Conservation (phyloP, 2,329 filamentous ascomycete species). For the Knoxdaviesia proteae region DNA sequence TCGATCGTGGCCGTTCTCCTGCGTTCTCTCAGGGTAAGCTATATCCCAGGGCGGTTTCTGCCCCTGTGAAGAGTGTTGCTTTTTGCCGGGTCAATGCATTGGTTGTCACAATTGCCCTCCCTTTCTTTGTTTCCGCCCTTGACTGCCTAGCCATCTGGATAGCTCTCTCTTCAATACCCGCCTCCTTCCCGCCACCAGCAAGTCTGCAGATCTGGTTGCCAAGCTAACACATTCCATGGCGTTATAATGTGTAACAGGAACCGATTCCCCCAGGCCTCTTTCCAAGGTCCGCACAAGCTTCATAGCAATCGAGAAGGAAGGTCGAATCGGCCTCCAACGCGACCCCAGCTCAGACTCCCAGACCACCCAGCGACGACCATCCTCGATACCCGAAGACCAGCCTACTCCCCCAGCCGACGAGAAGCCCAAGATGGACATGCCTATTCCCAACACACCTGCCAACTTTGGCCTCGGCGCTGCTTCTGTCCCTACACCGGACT, state of each 20-base stretch:
- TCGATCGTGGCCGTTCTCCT: constrained; percentile 50
- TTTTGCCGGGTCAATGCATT: too few relatives aligned
- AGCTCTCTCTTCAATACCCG: too few relatives aligned
- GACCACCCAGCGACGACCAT: constrained; percentile 3
- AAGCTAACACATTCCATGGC: too few relatives aligned
- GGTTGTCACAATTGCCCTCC: too few relatives aligned
- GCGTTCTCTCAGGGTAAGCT: constrained; percentile 23
- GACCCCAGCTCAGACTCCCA: constrained; percentile 22
- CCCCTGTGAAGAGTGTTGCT: too few relatives aligned
- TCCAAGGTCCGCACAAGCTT: constrained; percentile 61
- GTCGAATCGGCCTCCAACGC: constrained; percentile 29
- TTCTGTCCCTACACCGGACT: too few relatives aligned
- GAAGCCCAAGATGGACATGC: neutral
- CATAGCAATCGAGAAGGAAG: constrained; percentile 49
- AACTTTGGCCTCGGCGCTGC: too few relatives aligned
- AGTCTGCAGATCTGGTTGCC: too few relatives aligned
- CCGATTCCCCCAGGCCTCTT: constrained; percentile 39
- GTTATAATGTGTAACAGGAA: constrained; percentile 5
- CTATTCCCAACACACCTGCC: neutral
- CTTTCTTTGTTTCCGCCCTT: too few relatives aligned
- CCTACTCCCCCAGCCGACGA: neutral
- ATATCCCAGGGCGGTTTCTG: neutral
- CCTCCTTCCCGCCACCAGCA: too few relatives aligned
- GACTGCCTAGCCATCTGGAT: too few relatives aligned
- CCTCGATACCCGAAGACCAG: too few relatives aligned